Base-by-base conservation (phyloP, 78 protist genomes). In the Dictyostelium capitatum region DNA sequence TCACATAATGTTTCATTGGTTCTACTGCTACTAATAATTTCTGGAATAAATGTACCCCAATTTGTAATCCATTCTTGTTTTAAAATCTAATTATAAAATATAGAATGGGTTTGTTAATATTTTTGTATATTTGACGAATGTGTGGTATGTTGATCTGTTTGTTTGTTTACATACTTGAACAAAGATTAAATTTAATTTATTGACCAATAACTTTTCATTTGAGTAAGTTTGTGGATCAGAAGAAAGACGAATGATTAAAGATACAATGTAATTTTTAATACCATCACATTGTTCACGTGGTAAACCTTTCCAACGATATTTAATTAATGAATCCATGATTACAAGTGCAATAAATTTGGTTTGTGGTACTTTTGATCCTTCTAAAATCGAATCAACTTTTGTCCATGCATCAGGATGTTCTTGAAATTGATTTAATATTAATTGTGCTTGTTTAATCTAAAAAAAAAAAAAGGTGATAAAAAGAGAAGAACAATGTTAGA, bases 51-150 rank as follows among this genome's bases (percentile, higher is more conserved):
- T 15, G 92, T 43, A 0, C 92, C 89, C 99, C 99, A 99, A 59
- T 96, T 56, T 14, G 92, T 90, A 23, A 99, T 99, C 99, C 99
- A 99, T 56, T 99, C 99, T 46, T 98, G 97, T 91, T 99, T 99
- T 62, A 98, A 64, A 74, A 99, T 98, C 98, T 97, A 65, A 30
- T 37, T 37, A n/a, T n/a, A n/a, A 9, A 48, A 48, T 48, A 9
- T 48, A 8, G 5, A 8, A 8, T 48, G 5, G 53, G 8, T 48
- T 9, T 48, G 53, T 5, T 48, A 48, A 9, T 48, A 48, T 5
- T 48, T 48, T 48, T 48, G 8, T 48, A 48, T 48, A 48, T 48
- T n/a, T n/a, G n/a, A n/a, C n/a, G n/a, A n/a, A n/a, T n/a, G n/a
- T n/a, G n/a, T n/a, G n/a, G n/a, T n/a, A n/a, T n/a, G n/a, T n/a